These are phyloP conservation scores for Erythrobasidium hasegawianum DNA, from an alignment of 1,284 basidiomycete species.

Conservation along the genomic window DNA sequence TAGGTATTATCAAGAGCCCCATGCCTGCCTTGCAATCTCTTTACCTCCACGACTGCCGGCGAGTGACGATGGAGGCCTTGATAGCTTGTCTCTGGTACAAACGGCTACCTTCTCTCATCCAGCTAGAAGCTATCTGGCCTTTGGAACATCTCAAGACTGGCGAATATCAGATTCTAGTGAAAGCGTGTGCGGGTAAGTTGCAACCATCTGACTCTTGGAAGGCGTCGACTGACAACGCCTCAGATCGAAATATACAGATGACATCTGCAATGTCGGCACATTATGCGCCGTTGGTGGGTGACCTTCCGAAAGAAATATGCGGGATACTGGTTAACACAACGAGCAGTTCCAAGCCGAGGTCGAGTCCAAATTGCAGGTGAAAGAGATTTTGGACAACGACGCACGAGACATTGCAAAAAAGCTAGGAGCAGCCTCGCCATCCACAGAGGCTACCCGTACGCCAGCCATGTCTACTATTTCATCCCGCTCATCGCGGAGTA, in stretches of 20 bases:
- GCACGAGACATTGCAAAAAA: constrained; percentile 1
- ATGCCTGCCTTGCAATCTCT: neutral
- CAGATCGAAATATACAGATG: constrained; percentile 4
- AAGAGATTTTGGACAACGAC: neutral
- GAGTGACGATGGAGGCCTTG: neutral
- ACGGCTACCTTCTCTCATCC: neutral
- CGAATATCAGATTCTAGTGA: neutral
- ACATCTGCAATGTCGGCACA: neutral
- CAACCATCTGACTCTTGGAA: too few relatives aligned
- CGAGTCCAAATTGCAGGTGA: neutral
- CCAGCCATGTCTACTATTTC: neutral
- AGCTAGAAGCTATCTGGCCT: neutral
- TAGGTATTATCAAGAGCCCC: neutral
- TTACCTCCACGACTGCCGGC: constrained; percentile 1
- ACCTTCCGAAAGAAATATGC: too few relatives aligned
- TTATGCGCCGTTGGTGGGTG: neutral
- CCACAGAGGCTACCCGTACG: neutral
- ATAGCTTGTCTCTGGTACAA: neutral
- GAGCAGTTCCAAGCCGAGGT: neutral
- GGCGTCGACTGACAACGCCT: too few relatives aligned
- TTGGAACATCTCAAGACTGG: neutral
- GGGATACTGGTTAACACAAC: neutral
- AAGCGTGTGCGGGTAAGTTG: neutral
- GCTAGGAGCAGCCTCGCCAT: neutral
- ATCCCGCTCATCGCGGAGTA: neutral